Evolutionary conservation across 257 asterid species (phyloP).

Genomic region (Vinca minor): DNA sequence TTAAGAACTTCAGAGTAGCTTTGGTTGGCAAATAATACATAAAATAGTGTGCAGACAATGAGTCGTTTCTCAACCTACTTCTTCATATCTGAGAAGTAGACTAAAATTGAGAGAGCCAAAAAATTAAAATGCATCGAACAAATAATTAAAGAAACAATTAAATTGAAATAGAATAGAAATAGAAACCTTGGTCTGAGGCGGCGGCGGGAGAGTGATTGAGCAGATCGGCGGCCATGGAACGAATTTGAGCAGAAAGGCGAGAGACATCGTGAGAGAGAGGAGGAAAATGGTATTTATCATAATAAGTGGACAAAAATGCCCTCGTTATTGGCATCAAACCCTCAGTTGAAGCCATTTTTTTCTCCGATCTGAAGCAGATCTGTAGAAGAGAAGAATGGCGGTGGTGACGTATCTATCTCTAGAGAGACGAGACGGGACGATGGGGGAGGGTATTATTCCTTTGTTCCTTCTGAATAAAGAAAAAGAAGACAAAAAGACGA

Average conservation of each 20-base stretch:
- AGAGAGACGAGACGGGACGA: not conserved
- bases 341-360: slow-evolving; percentile 62
- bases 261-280: slow-evolving; percentile 64
- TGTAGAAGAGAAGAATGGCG: no score
- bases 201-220: slow-evolving; percentile 42
- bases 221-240: slow-evolving; percentile 56
- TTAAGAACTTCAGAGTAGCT: not conserved
- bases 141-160: no score
- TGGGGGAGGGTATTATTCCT: slow-evolving; percentile 10
- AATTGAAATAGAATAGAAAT: no score
- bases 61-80: not conserved
- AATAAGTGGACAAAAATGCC: slow-evolving; percentile 70
- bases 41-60: not conserved
- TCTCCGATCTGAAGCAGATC: no score
- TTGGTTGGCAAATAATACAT: no score
- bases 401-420: no score
- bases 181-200: slow-evolving; percentile 55
- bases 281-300: slow-evolving; percentile 61
- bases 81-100: no score
- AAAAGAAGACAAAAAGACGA: no score
- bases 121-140: no score
- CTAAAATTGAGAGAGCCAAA: no score
- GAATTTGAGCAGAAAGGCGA: slow-evolving; percentile 59
- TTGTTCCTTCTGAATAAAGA: slow-evolving; percentile 7
- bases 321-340: slow-evolving; percentile 94